Percentiles rank a stretch among this genome's conserved stretches.
These are phyloP conservation scores for Aspergillus caelatus DNA, from an alignment of 2,329 filamentous ascomycete genomes.

Conservation along the genomic window DNA sequence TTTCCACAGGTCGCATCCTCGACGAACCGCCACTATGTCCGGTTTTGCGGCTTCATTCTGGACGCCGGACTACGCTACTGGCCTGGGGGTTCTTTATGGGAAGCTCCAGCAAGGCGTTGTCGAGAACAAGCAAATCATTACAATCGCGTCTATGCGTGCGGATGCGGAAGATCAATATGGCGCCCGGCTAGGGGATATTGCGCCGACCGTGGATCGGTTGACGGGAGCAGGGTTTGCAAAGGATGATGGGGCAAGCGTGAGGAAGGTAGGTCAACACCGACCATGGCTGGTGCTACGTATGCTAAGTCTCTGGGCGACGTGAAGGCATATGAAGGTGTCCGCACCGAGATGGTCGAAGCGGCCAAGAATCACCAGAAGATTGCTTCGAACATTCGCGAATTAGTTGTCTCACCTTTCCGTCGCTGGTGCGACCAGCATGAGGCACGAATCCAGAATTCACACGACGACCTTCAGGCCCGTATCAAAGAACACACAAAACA, in stretches of 20 bases:
- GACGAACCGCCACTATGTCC: constrained; percentile 63
- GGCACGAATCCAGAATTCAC: constrained; percentile 84
- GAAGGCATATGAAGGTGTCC: constrained; percentile 91
- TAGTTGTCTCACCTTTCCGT: constrained; percentile 91
- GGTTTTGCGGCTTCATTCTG: constrained; percentile 96
- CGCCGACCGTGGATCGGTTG: constrained; percentile 78
- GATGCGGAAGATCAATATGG: constrained; percentile 94
- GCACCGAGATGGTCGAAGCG: constrained; percentile 88
- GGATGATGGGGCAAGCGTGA: constrained; percentile 93
- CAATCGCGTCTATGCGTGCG: constrained; percentile 88
- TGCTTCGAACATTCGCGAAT: constrained; percentile 90
- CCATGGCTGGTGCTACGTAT: neutral
- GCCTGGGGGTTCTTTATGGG: constrained; percentile 88
- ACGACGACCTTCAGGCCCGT: constrained; percentile 86
- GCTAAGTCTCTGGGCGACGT: neutral
- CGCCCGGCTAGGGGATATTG: constrained; percentile 77
- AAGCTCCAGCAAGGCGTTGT: constrained; percentile 96
- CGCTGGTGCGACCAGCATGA: constrained; percentile 97
- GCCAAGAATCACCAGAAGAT: constrained; percentile 92
- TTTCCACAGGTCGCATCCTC: constrained; percentile 9
- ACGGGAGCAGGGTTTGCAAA: constrained; percentile 74
- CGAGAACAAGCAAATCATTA: constrained; percentile 93
- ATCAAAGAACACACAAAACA: constrained; percentile 95
- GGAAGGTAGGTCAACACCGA: constrained; percentile 71
- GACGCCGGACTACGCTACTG: constrained; percentile 96